Base-by-base conservation (phyloP, 352 stramenopile species). In the Globisporangium alternatum region DNA sequence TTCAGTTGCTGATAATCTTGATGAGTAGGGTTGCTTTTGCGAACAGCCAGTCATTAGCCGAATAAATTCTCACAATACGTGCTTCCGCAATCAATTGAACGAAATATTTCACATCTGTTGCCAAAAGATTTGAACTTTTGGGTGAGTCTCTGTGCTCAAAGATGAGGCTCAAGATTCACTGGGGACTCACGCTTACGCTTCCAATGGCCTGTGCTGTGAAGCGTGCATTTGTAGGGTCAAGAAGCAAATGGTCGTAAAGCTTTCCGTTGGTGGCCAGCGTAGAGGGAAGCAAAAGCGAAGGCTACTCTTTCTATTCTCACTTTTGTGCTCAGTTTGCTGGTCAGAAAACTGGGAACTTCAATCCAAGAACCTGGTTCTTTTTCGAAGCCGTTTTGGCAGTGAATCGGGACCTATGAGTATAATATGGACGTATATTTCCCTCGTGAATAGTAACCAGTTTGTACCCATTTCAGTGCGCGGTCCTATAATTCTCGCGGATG, bases 1-100 rank as follows among this genome's bases (percentile, higher is more conserved):
- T 52, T 61, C 37, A 61, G 55, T 17, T 31, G 54, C 54, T 39
- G 54, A 30, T 28, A 51, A 51, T 39, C 8, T 2, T 2, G 35
- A 28, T 2, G 43, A 64, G 0, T 64, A 64, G 57, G 57, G 57
- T 64, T 64, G 57, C 35, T 5, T 3, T 41, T 41, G 35, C 35
- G 35, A 41, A 1, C 5, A 41, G 1, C 35, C 35, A 41, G 15
- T 15, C 2, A 41, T 5, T 5, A 41, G 9, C 9, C 35, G 12
- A 17, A 41, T 41, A 41, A 41, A 56, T 39, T 19, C 33, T 21
- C 31, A 12, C 15, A 48, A 21, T 9, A 52, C 13, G 5, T 33
- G 52, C 31, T 58, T 45, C 25, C 17, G 22, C 12, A 41, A 41
- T 19, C 35, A 15, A 41, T 41, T 9, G 31, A 37, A 9, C 37